Evolutionary conservation across 106 monocot species (phyloP).

Genomic region (Platanthera guangdongensis): DNA sequence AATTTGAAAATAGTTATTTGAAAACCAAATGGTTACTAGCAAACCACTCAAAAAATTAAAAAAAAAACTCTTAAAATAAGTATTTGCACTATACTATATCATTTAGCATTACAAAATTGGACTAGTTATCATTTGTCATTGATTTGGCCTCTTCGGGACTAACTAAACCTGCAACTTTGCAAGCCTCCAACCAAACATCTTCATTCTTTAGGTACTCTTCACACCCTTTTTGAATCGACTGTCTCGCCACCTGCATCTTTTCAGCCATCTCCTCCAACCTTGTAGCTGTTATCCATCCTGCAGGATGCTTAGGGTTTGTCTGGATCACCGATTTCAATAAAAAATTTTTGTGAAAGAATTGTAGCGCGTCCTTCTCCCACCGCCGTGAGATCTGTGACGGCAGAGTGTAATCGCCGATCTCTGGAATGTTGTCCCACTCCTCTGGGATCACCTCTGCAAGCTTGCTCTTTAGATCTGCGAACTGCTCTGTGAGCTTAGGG

Average conservation of each 20-base stretch:
- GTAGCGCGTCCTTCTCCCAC: conserved; percentile 95
- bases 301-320: conserved; percentile 94
- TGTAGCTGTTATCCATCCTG: conserved; percentile 95
- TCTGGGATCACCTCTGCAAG: conserved; percentile 58
- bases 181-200: conserved; percentile 97
- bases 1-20: too few species aligned
- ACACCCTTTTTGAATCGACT: conserved; percentile 89
- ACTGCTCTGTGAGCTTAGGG: conserved; percentile 97
- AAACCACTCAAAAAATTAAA: too few species aligned
- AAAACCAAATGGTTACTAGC: too few species aligned
- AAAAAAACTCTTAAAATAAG: too few species aligned
- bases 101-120: too few species aligned
- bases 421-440: conserved; percentile 95
- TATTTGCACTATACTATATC: too few species aligned
- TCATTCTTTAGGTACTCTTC: conserved; percentile 95
- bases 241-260: conserved; percentile 81
- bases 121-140: too few species aligned
- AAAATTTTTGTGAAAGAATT: conserved; percentile 81
- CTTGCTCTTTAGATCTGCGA: conserved; percentile 89
- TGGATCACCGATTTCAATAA: conserved; percentile 91
- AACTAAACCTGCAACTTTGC: conserved; percentile 39
- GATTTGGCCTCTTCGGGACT: conserved; percentile 88
- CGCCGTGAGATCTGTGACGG: conserved; percentile 89
- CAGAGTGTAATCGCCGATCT: conserved; percentile 86
- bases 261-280: conserved; percentile 95